Percentiles rank a stretch among this genome's conserved stretches.
phyloP scores from a whole-genome alignment of 176 grass and related monocot genomes.

The Eleusine indica region DNA sequence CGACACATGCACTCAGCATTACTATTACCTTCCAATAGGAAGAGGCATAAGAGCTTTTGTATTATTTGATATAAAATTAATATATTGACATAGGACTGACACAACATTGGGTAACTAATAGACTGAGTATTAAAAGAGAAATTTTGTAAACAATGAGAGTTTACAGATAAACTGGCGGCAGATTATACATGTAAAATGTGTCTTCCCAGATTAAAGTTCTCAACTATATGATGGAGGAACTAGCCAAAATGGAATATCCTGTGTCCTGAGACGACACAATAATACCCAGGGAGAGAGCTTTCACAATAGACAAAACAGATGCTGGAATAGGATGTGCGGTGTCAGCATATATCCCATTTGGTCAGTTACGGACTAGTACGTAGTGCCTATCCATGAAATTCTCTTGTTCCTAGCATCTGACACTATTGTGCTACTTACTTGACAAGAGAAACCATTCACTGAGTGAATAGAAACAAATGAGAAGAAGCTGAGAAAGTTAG shows the following conservation, averaged over 20 bases:
- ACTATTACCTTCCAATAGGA: neutral
- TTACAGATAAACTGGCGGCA: neutral
- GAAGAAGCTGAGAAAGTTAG: neutral
- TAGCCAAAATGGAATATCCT: neutral
- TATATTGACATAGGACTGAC: neutral
- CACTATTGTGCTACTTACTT: slow-evolving; percentile 4
- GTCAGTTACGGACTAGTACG: neutral
- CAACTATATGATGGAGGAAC: neutral
- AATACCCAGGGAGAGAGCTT: slow-evolving; percentile 21
- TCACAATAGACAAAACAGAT: slow-evolving; percentile 24
- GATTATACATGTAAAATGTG: neutral
- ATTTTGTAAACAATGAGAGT: neutral
- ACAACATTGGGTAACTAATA: neutral
- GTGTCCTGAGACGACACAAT: neutral
- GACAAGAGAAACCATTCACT: slow-evolving; percentile 4
- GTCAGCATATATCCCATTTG: slow-evolving; percentile 19
- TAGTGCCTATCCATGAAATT: slow-evolving; percentile 18
- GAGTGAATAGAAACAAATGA: slow-evolving; percentile 10
- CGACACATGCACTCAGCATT: neutral
- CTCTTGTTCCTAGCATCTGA: slow-evolving; percentile 21
- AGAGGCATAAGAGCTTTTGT: neutral
- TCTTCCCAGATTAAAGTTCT: neutral
- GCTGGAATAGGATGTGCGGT: neutral
- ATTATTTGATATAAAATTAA: neutral
- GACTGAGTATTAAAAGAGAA: neutral